phyloP scores from a whole-genome alignment of 306 rosid genomes.

The Malus domestica region ASM211411v1 NC_041803.1:22810501-22811000 shows the following conservation, averaged over 20 bases:
- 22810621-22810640: slow-evolving; percentile 34
- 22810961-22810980: no score
- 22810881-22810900: background rate
- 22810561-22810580: slow-evolving; percentile 66
- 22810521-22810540: slow-evolving; percentile 9
- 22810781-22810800: background rate
- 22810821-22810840: background rate
- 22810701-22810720: slow-evolving; percentile 64
- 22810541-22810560: background rate
- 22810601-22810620: slow-evolving; percentile 37
- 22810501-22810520: background rate
- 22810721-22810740: slow-evolving; percentile 80
- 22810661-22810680: slow-evolving; percentile 42
- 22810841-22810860: background rate
- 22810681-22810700: slow-evolving; percentile 76
- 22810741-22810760: slow-evolving; percentile 6
- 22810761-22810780: background rate
- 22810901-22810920: background rate
- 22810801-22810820: background rate
- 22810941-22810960: background rate
- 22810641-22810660: slow-evolving; percentile 16
- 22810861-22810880: background rate
- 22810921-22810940: background rate
- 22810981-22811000: background rate
- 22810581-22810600: slow-evolving; percentile 36